Evolutionary conservation across 768 basidiomycete genomes (phyloP).

Genomic region (Baorangia bicolor): DNA sequence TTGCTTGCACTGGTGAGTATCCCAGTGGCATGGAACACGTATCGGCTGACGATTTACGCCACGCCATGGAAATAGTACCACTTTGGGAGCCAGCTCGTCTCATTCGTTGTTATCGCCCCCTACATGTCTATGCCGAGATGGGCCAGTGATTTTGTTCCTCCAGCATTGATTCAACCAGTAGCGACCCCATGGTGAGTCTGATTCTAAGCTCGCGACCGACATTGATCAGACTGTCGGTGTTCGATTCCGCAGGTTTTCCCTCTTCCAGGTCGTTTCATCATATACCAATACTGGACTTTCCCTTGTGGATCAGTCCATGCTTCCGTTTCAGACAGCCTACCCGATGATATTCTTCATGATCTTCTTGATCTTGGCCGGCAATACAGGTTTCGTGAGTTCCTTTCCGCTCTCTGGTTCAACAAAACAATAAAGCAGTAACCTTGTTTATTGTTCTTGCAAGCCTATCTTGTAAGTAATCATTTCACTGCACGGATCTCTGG

Average conservation of each 20-base stretch:
- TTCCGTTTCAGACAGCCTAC: slow-evolving; percentile 87
- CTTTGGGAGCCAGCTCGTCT: slow-evolving; percentile 62
- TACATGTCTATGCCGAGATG: slow-evolving; percentile 69
- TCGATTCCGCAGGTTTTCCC: slow-evolving; percentile 60
- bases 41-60: background rate
- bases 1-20: slow-evolving; percentile 67
- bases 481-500: background rate
- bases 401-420: background rate
- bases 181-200: slow-evolving; percentile 60
- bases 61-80: slow-evolving; percentile 61
- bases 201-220: background rate
- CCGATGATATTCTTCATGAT: slow-evolving; percentile 73
- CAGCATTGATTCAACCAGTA: slow-evolving; percentile 54
- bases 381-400: slow-evolving; percentile 87
- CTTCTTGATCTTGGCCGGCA: slow-evolving; percentile 83
- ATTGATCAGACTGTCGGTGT: background rate
- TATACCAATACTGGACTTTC: slow-evolving; percentile 91
- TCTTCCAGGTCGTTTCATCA: slow-evolving; percentile 82
- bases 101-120: slow-evolving; percentile 74
- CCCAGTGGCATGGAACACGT: background rate
- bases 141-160: slow-evolving; percentile 57
- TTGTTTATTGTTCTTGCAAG: slow-evolving; percentile 37
- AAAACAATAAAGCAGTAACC: background rate
- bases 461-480: slow-evolving; percentile 73
- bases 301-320: slow-evolving; percentile 85